A percentile compares a stretch with the other conserved stretches of the same genome.
These are phyloP conservation scores for Crithidia expoeki DNA, from an alignment of 208 protist species.

Conservation along the genomic window DNA sequence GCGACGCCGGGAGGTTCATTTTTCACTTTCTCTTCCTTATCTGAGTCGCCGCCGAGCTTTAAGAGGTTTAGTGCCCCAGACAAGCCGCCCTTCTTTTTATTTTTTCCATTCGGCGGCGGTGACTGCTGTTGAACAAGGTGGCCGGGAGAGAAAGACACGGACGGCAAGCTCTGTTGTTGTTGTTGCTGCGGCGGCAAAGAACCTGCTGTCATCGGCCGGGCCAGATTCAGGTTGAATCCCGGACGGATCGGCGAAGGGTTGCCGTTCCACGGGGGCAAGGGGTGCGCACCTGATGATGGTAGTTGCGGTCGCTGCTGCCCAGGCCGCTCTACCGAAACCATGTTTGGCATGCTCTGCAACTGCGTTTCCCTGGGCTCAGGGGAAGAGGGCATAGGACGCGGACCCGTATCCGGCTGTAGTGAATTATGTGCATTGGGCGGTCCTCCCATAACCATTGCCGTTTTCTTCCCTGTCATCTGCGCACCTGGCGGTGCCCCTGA, in stretches of 20 bases:
- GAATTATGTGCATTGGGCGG: background rate
- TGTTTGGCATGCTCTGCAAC: background rate
- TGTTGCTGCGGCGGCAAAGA: background rate
- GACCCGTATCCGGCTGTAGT: background rate
- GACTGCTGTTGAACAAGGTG: background rate
- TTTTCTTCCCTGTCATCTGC: constrained; percentile 9
- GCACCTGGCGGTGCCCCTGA: background rate
- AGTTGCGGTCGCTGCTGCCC: background rate
- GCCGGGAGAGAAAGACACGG: background rate
- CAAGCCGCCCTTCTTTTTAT: constrained; percentile 9
- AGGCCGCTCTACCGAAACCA: background rate
- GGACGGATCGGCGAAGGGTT: background rate
- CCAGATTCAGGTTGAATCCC: background rate
- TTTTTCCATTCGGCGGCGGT: background rate
- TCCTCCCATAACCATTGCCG: constrained; percentile 19
- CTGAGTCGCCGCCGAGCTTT: constrained; percentile 5
- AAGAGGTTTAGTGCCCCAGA: constrained; percentile 14
- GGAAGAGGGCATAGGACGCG: background rate
- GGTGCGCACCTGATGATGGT: background rate
- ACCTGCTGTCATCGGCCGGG: background rate
- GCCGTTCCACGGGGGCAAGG: background rate
- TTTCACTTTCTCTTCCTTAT: background rate
- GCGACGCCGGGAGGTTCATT: background rate
- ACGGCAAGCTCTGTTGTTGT: background rate
- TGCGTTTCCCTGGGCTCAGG: background rate